These are phyloP conservation scores for Barnettozyma hawaiiensis DNA, from an alignment of 1,139 yeast genomes.

Conservation along the genomic window DNA sequence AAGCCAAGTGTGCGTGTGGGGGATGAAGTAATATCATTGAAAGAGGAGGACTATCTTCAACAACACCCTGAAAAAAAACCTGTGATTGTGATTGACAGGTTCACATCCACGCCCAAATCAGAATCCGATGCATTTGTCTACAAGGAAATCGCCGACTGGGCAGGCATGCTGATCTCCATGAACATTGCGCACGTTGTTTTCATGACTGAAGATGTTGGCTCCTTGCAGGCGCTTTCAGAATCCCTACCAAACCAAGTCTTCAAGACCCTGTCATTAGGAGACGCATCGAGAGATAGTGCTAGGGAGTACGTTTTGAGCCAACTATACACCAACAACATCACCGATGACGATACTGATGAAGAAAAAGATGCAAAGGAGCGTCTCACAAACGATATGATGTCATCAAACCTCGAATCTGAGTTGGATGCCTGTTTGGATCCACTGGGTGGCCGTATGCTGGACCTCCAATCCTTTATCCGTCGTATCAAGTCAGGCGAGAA, in stretches of 20 bases:
- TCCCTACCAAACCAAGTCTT: conserved; percentile 85
- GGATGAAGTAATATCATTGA: conserved; percentile 33
- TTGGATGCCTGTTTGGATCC: conserved; percentile 62
- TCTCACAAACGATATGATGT: conserved; percentile 16
- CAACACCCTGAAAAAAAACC: conserved; percentile 87
- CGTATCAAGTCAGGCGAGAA: conserved; percentile 83
- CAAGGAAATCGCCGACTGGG: conserved; percentile 82
- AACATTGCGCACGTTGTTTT: conserved; percentile 87
- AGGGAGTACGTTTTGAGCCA: conserved; percentile 65
- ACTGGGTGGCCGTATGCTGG: conserved; percentile 92
- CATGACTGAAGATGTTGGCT: conserved; percentile 80
- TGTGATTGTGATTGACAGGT: conserved; percentile 76
- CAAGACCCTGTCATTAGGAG: conserved; percentile 67
- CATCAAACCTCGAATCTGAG: conserved; percentile 23
- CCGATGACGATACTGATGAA: conserved; percentile 18
- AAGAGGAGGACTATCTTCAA: conserved; percentile 78
- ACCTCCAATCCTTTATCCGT: conserved; percentile 83
- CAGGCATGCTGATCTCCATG: conserved; percentile 65
- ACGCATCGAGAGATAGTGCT: conserved; percentile 73
- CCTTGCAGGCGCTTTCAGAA: conserved; percentile 59
- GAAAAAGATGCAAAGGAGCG: conserved; percentile 15
- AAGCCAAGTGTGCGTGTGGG: conserved; percentile 28
- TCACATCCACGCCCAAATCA: conserved; percentile 48
- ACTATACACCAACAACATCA: conserved; percentile 32
- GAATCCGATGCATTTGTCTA: conserved; percentile 67